These are phyloP conservation scores for Chloris gayana DNA, from an alignment of 176 grass and related monocot genomes.

Conservation along the genomic window DNA sequence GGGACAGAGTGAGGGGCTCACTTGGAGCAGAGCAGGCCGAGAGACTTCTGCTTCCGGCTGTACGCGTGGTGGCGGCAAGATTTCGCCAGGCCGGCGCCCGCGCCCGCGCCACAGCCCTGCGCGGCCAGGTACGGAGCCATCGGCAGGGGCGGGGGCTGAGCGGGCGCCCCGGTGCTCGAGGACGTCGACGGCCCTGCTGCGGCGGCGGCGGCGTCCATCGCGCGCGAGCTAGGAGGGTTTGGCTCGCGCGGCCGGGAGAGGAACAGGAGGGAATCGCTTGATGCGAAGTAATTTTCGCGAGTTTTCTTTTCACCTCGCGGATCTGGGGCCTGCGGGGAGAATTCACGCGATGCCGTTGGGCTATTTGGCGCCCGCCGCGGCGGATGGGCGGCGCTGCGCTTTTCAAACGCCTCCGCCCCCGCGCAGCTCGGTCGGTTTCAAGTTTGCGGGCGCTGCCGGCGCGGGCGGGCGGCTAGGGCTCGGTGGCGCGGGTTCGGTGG, in stretches of 20 bases:
- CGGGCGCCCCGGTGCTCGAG: neutral
- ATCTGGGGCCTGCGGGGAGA: slow-evolving; percentile 32
- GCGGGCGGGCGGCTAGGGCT: neutral
- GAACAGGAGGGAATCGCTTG: neutral
- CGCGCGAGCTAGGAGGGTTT: neutral
- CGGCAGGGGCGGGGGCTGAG: neutral
- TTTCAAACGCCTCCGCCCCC: slow-evolving; percentile 29
- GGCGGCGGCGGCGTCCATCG: neutral
- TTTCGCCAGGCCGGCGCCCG: neutral
- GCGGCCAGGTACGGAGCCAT: neutral
- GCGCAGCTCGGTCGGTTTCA: slow-evolving; percentile 9
- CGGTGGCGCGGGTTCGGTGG: too few relatives aligned
- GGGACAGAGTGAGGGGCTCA: slow-evolving; percentile 6
- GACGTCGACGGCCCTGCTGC: neutral
- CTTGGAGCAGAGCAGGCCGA: slow-evolving; percentile 92
- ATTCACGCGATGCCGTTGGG: slow-evolving; percentile 28
- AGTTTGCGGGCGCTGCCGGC: neutral
- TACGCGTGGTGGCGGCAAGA: slow-evolving; percentile 57
- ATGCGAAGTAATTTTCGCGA: neutral
- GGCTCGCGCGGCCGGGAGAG: neutral
- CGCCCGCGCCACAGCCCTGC: neutral
- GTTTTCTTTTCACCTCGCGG: slow-evolving; percentile 17
- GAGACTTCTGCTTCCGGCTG: slow-evolving; percentile 91
- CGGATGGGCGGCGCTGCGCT: neutral
- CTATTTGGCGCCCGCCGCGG: slow-evolving; percentile 23